Evolutionary conservation across 306 rosid genomes (phyloP).

Genomic region (Prunus padus): DNA sequence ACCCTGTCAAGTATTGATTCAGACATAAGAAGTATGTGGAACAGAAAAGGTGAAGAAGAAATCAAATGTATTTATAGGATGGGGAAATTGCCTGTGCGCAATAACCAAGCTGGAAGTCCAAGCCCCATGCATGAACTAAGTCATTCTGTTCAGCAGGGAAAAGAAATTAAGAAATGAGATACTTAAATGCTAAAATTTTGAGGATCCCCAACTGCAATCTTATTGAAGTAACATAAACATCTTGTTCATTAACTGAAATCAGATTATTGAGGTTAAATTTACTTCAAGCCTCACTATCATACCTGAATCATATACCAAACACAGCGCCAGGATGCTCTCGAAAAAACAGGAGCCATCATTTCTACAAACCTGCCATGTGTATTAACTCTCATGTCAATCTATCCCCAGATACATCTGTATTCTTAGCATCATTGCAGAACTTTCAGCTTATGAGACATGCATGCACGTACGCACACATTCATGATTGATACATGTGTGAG

Average conservation of each 20-base stretch:
- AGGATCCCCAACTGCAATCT: too few relatives aligned
- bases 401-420: background rate
- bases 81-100: constrained; percentile 37
- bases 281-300: too few relatives aligned
- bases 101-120: constrained; percentile 48
- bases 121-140: constrained; percentile 54
- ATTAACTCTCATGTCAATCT: background rate
- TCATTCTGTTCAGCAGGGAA: constrained; percentile 35
- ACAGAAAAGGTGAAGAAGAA: background rate
- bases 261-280: background rate
- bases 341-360: constrained; percentile 58
- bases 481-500: background rate
- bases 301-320: constrained; percentile 55
- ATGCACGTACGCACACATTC: background rate
- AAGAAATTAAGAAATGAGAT: background rate
- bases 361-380: constrained; percentile 40
- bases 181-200: background rate
- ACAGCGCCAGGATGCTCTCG: constrained; percentile 48
- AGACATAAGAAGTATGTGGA: background rate
- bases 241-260: background rate
- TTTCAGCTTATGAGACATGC: background rate
- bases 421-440: background rate
- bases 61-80: background rate
- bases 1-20: constrained; percentile 35
- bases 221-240: too few relatives aligned